Conservation (phyloP, 164 flowering plant genomes). For the Pachysandra terminalis region DNA sequence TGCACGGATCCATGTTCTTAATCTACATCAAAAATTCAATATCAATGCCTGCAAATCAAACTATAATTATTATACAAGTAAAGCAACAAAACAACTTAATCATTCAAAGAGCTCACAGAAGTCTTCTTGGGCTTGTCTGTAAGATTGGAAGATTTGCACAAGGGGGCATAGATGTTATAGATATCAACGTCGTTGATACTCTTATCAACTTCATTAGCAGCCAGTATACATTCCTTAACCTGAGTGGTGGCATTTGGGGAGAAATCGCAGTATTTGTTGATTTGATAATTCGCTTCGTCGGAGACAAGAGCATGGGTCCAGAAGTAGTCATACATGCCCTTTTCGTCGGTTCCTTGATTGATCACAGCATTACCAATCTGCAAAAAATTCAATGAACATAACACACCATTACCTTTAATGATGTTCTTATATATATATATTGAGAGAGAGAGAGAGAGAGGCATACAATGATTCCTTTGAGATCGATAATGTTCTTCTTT, state of each 20-base stretch:
- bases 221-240: conserved; percentile 15
- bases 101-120: conserved; percentile 22
- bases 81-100: too few species aligned
- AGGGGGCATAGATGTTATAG: conserved; percentile 68
- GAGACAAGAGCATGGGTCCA: conserved; percentile 60
- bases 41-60: background rate
- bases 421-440: background rate
- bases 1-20: conserved; percentile 51
- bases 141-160: conserved; percentile 31
- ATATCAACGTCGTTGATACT: conserved; percentile 27
- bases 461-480: conserved; percentile 49
- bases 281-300: conserved; percentile 13
- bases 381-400: background rate
- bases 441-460: conserved; percentile 4
- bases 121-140: conserved; percentile 37
- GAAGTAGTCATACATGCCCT: conserved; percentile 60
- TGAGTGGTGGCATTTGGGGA: conserved; percentile 19
- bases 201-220: background rate
- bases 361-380: conserved; percentile 85
- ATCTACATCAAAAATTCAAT: conserved; percentile 17
- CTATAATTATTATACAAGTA: too few species aligned
- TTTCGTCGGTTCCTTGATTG: conserved; percentile 48
- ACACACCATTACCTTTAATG: too few species aligned
- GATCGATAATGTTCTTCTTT: conserved; percentile 39
- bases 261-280: conserved; percentile 45